Conservation (phyloP, 345 rosid genomes). For the Brassica rapa region DNA sequence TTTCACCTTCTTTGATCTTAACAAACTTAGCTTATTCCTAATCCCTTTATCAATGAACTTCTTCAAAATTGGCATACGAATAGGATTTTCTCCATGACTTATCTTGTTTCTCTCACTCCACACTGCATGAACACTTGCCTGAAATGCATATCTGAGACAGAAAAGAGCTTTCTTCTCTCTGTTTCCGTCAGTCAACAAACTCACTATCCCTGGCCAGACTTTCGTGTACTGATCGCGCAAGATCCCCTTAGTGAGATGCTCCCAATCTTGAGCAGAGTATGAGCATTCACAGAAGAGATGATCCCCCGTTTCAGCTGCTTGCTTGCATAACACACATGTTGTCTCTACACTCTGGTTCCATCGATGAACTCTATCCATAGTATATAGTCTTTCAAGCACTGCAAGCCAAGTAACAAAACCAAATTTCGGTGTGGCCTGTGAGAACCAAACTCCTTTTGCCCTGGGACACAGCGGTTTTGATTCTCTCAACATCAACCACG, state of each 20-base stretch:
- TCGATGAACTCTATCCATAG: background rate
- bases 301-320: background rate
- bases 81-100: background rate
- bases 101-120: background rate
- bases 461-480: too few relatives aligned
- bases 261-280: too few relatives aligned
- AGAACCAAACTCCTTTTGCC: too few relatives aligned
- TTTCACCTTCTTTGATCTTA: background rate
- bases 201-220: background rate
- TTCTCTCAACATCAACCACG: background rate
- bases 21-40: background rate
- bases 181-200: background rate
- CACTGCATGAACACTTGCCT: background rate
- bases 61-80: background rate
- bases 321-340: background rate
- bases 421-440: too few relatives aligned
- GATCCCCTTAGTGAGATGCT: background rate
- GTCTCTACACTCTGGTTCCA: background rate
- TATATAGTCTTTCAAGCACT: too few relatives aligned
- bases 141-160: background rate
- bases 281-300: background rate
- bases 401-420: too few relatives aligned
- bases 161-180: background rate
- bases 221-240: background rate
- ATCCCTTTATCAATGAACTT: background rate